Evolutionary conservation across 108 stramenopile species (phyloP), one percentile per base, ranked within the genome.

Genomic region (Cyclostephanos tholiformis): DNA sequence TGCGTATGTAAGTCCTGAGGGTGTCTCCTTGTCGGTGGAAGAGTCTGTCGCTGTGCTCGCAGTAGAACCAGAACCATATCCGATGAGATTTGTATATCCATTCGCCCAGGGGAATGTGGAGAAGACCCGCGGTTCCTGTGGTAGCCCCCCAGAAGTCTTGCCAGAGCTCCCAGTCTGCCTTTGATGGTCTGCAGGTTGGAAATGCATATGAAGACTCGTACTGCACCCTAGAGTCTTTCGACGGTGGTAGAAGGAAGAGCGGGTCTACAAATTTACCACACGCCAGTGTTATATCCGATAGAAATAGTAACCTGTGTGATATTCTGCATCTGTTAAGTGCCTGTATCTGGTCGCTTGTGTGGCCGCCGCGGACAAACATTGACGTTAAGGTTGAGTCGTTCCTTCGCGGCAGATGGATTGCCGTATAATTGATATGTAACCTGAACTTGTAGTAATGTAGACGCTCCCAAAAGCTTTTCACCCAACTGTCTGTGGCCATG

Each of bases 271-370:
- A 20, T 22, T 25, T 39, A 19, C 68, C 56, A 43, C 57, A 39
- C 2, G 68, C 68, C 0, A 12, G 23, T 7, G 55, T 41, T 20
- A 69, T 56, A 26, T 69, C 68, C 2, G 68, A 69, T 10, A 69
- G 13, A n/a, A 57, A 69, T 11, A 69, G 23, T 3, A 38, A 12
- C 4, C 17, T 13, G 12, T 12, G 6, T 17, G 52, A 2, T 4
- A 68, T 23, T 25, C 67, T 29, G 53, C 51, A 52, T 4, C 52
- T 19, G 23, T 56, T 56, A 3, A 56, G 55, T 1, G 11, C 11
- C 2, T 25, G 20, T 12, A 56, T 2, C 25, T 23, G n/a, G n/a
- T n/a, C n/a, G n/a, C n/a, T n/a, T n/a, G n/a, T n/a, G 19, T 12
- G 3, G 56, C 56, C 56, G 2, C 12, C 56, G 8, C 26, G 12